phyloP scores from a whole-genome alignment of 73 alveolate genomes.

The Tetrahymena thermophila region DNA sequence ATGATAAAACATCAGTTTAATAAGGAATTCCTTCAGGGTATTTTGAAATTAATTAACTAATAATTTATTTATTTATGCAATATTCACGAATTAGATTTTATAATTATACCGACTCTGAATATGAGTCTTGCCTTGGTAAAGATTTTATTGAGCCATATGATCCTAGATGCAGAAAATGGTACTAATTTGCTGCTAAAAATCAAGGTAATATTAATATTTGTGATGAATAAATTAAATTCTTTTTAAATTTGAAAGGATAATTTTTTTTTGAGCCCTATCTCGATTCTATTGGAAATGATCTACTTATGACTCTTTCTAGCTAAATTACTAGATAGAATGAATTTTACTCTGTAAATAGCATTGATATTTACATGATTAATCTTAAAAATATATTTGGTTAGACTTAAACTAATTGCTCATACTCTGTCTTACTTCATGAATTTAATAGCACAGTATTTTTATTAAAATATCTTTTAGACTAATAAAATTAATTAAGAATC shows the following conservation, averaged over 20 bases:
- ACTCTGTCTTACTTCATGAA: background rate
- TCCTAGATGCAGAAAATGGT: background rate
- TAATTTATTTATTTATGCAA: too few relatives aligned
- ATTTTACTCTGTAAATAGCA: background rate
- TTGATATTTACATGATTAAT: background rate
- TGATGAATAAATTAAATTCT: too few relatives aligned
- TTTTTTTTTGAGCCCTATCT: background rate
- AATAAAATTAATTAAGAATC: background rate
- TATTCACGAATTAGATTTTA: background rate
- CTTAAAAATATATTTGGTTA: background rate
- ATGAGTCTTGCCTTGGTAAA: background rate
- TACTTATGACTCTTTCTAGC: background rate
- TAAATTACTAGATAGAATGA: background rate
- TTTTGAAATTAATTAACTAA: too few relatives aligned
- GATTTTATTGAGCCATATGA: background rate
- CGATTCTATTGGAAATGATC: background rate
- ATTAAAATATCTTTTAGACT: background rate
- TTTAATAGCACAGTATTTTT: background rate
- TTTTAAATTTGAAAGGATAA: background rate
- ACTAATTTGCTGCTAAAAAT: background rate
- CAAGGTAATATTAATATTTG: background rate
- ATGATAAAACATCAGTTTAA: background rate
- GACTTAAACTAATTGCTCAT: background rate
- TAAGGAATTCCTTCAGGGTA: background rate
- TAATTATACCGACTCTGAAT: background rate